Evolutionary conservation across 129 eudicot genomes (phyloP).

Genomic region (Gnaphalium uliginosum): DNA sequence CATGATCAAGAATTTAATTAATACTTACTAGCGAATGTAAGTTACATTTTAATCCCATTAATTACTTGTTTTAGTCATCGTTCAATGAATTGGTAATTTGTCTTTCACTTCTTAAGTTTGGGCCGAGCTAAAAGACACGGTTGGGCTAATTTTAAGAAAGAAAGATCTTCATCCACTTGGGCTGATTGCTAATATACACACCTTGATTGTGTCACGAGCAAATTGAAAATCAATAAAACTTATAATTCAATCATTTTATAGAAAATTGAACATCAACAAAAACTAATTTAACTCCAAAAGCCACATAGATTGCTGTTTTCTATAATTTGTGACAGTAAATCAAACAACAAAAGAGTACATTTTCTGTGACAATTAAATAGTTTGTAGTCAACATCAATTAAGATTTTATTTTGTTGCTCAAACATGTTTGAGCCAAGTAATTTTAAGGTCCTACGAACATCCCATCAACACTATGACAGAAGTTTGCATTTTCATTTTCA

Average conservation of each 20-base stretch:
- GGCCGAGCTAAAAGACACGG: not conserved
- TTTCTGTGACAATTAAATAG: not conserved
- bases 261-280: too few species aligned
- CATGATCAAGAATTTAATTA: constrained; percentile 10
- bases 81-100: not conserved
- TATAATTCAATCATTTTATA: too few species aligned
- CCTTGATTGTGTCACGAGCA: too few species aligned
- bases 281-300: too few species aligned
- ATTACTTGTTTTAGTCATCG: too few species aligned
- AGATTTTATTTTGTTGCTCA: not conserved
- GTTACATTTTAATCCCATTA: constrained; percentile 30
- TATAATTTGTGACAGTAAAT: not conserved
- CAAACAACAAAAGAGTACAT: not conserved
- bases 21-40: constrained; percentile 19
- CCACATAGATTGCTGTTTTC: too few species aligned
- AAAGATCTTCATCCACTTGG: not conserved
- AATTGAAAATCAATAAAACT: too few species aligned
- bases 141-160: not conserved
- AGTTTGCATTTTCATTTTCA: too few species aligned
- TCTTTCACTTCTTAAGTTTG: not conserved
- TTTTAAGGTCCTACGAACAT: too few species aligned
- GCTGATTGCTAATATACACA: not conserved
- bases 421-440: not conserved
- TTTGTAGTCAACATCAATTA: not conserved
- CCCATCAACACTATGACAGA: too few species aligned